phyloP scores from a whole-genome alignment of 148 eudicot species.

The Rhododendron griersonianum region DNA sequence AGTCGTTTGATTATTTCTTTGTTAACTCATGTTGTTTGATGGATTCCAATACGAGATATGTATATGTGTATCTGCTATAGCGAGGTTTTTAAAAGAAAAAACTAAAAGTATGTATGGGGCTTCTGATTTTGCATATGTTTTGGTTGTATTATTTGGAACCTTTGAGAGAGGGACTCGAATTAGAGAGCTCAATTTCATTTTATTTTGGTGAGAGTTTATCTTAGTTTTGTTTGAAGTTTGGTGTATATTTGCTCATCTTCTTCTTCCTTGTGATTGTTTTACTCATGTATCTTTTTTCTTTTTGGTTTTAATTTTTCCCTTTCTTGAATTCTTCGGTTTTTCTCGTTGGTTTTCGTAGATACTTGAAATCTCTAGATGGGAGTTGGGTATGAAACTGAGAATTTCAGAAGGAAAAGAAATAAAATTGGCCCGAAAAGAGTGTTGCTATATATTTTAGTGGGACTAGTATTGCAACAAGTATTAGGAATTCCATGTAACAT shows the following conservation, averaged over 20 bases:
- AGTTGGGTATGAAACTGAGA: neutral
- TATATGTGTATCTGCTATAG: no score
- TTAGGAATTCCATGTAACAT: neutral
- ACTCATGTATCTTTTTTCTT: no score
- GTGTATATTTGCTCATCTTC: neutral
- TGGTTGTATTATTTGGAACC: neutral
- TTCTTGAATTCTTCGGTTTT: neutral
- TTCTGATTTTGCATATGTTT: neutral
- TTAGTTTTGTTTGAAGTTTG: neutral
- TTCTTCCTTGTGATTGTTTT: neutral
- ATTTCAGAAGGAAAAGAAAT: neutral
- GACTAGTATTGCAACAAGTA: neutral
- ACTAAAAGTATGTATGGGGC: no score
- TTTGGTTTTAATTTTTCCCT: neutral
- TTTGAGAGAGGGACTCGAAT: neutral
- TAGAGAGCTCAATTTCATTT: neutral
- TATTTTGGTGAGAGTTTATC: no score
- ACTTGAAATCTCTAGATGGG: neutral
- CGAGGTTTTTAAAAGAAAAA: no score
- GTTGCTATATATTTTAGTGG: neutral
- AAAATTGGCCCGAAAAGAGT: neutral
- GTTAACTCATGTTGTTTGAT: no score
- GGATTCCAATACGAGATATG: no score
- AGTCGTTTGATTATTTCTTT: no score
- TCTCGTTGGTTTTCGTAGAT: neutral